These are phyloP conservation scores for Blakeslea trispora DNA, from an alignment of 371 early-diverging fungal species.

Conservation along the genomic window DNA sequence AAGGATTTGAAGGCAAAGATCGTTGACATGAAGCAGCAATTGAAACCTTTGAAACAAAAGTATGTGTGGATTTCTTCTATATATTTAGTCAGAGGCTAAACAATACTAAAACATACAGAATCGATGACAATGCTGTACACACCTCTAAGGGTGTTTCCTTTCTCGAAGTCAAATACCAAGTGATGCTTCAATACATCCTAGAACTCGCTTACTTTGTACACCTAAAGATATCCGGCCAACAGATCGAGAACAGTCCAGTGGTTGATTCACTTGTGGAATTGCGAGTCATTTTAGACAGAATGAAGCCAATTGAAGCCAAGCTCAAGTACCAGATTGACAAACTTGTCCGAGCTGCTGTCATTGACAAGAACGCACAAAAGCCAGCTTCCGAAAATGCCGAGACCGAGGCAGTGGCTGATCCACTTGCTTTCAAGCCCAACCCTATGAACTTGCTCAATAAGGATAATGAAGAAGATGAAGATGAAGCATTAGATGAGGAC, in stretches of 20 bases:
- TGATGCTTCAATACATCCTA: slow-evolving; percentile 85
- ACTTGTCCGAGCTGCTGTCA: slow-evolving; percentile 76
- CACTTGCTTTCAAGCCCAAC: slow-evolving; percentile 88
- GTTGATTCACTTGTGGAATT: slow-evolving; percentile 75
- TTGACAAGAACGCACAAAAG: slow-evolving; percentile 37
- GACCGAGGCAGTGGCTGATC: slow-evolving; percentile 58
- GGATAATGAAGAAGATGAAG: slow-evolving; percentile 38
- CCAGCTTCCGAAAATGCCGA: slow-evolving; percentile 16
- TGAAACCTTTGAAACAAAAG: slow-evolving; percentile 58
- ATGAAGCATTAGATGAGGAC: slow-evolving; percentile 16
- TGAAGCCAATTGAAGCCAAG: slow-evolving; percentile 91
- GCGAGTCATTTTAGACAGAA: slow-evolving; percentile 86
- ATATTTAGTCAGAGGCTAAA: not conserved
- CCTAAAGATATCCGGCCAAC: slow-evolving; percentile 75
- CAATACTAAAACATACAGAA: slow-evolving; percentile 32
- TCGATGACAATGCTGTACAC: slow-evolving; percentile 59
- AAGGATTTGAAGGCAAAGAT: slow-evolving; percentile 56
- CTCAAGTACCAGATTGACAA: slow-evolving; percentile 97
- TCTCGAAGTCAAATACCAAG: slow-evolving; percentile 85
- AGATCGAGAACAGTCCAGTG: slow-evolving; percentile 65
- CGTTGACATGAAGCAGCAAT: slow-evolving; percentile 54
- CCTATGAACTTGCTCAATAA: slow-evolving; percentile 65
- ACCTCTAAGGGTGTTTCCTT: slow-evolving; percentile 83
- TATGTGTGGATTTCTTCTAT: slow-evolving; percentile 18
- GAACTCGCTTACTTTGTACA: slow-evolving; percentile 74